Conservation (phyloP, 2,329 filamentous ascomycete genomes). For the Pyrenochaeta sp. region DNA sequence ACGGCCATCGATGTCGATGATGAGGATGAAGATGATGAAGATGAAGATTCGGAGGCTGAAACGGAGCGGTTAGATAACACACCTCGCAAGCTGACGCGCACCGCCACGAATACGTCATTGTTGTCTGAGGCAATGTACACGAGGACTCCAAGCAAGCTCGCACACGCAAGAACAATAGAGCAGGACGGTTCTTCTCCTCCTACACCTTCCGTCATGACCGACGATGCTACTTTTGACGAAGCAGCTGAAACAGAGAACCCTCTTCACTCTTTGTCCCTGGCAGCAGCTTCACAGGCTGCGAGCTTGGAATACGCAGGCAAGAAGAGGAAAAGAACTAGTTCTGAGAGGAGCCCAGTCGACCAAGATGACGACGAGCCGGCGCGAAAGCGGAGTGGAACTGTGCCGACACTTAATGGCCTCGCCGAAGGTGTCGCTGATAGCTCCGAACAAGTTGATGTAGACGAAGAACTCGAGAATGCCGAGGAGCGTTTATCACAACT, state of each 20-base stretch:
- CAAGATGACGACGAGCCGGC: conserved; percentile 47
- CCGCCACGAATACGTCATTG: conserved; percentile 44
- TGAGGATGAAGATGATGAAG: no score
- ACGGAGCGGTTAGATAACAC: conserved; percentile 92
- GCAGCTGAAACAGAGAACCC: conserved; percentile 29
- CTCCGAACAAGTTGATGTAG: conserved; percentile 41
- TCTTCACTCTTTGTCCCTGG: conserved; percentile 42
- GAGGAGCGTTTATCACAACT: conserved; percentile 44
- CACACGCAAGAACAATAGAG: conserved; percentile 42
- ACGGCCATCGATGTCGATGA: conserved; percentile 55
- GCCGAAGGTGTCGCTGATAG: conserved; percentile 39
- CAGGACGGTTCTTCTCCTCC: conserved; percentile 40
- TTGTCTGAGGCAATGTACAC: conserved; percentile 43
- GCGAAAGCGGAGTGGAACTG: conserved; percentile 46
- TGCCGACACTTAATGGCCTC: conserved; percentile 39
- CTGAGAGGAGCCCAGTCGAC: conserved; percentile 50
- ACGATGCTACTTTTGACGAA: conserved; percentile 26
- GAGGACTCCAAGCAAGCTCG: conserved; percentile 49
- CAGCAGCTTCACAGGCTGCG: conserved; percentile 43
- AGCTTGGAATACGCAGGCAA: conserved; percentile 41
- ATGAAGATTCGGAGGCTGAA: conserved; percentile 84
- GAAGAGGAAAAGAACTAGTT: conserved; percentile 58
- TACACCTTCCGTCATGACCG: conserved; percentile 31
- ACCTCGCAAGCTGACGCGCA: conserved; percentile 68
- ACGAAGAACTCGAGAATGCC: conserved; percentile 64